Base-by-base conservation (phyloP, 73 alveolate genomes). In the Paramecium sexaurelia region DNA sequence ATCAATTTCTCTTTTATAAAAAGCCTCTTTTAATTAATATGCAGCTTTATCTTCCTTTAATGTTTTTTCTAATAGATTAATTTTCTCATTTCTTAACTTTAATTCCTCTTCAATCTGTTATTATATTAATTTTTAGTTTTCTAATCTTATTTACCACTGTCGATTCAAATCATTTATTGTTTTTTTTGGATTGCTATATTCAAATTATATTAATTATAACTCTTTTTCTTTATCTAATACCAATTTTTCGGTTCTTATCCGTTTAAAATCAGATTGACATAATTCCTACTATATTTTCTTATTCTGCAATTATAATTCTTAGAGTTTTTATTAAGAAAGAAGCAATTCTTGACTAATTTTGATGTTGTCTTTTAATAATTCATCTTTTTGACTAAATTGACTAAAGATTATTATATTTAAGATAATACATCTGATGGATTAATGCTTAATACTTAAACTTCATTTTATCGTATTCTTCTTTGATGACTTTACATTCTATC, bases 171-270 rank as follows among this genome's bases (percentile, higher is more conserved):
- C 86, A 35, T 6, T 35, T 0, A 71, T 71, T 35, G 86, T 71
- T 71, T 71, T 35, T 36, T 71, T 71, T 27, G 86, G 86, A 36
- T 71, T 71, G 7, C 86, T 71, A 71, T 71, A 71, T 37, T 71
- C 86, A 71, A 71, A 71, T 11, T 71, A n/a, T 71, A 71, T 71
- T 32, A 71, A 3, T 71, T 71, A 15, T 37, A 71, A 20, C 7
- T 71, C 86, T 17, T 19, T 71, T 20, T 71, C 86, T 35, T 37
- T 71, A 10, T 71, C 86, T 7, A 27, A 17, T 0, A 71, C 32
- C 8, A 20, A 19, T 37, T 71, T 71, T 71, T 71, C 86, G 11
- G n/a, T 71, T 0, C 32, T 13, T 33, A 71, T 35, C 13, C 56
- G 32, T 36, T 71, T 71, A 29, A 71, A 40, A 15, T 71, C 55